Evolutionary conservation across 208 protist species (phyloP).

Genomic region (Angomonas desouzai): DNA sequence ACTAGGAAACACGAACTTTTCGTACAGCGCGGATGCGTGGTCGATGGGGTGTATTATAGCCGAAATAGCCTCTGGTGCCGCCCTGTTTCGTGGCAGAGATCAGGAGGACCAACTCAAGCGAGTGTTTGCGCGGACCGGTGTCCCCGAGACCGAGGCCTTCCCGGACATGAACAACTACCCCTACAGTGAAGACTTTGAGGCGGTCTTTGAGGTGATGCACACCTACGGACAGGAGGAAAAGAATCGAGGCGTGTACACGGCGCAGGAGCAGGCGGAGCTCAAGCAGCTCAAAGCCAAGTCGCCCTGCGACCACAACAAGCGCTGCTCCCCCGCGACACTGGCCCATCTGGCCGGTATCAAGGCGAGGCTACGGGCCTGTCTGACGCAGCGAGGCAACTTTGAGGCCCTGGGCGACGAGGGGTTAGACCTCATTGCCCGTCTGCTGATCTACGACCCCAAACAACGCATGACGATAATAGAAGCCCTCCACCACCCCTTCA

Average conservation of each 20-base stretch:
- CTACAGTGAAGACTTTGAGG: slow-evolving; percentile 24
- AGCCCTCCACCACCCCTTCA: slow-evolving; percentile 68
- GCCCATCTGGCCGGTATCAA: slow-evolving; percentile 23
- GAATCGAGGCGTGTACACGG: slow-evolving; percentile 5
- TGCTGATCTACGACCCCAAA: slow-evolving; percentile 62
- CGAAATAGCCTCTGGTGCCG: slow-evolving; percentile 68
- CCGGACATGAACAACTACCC: slow-evolving; percentile 49
- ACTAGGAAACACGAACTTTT: slow-evolving; percentile 79
- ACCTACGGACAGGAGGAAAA: slow-evolving; percentile 11
- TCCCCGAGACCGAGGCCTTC: slow-evolving; percentile 66
- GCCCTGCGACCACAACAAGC: slow-evolving; percentile 2
- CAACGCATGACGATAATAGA: slow-evolving; percentile 49
- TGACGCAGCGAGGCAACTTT: slow-evolving; percentile 30
- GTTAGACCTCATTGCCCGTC: slow-evolving; percentile 49
- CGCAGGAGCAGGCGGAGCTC: slow-evolving; percentile 12
- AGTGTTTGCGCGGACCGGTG: slow-evolving; percentile 87
- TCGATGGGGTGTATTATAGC: slow-evolving; percentile 91
- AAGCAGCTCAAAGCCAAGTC: background rate
- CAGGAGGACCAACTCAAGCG: slow-evolving; percentile 83
- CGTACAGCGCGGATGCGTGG: slow-evolving; percentile 86
- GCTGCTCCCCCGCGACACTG: slow-evolving; percentile 11
- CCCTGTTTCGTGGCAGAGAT: slow-evolving; percentile 76
- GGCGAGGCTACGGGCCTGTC: slow-evolving; percentile 27
- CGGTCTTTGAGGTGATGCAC: slow-evolving; percentile 13
- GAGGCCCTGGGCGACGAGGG: slow-evolving; percentile 51